A percentile compares a stretch with the other conserved stretches of the same genome.
Evolutionary conservation across 345 rosid genomes (phyloP).

Genomic region (Dovyalis caffra): DNA sequence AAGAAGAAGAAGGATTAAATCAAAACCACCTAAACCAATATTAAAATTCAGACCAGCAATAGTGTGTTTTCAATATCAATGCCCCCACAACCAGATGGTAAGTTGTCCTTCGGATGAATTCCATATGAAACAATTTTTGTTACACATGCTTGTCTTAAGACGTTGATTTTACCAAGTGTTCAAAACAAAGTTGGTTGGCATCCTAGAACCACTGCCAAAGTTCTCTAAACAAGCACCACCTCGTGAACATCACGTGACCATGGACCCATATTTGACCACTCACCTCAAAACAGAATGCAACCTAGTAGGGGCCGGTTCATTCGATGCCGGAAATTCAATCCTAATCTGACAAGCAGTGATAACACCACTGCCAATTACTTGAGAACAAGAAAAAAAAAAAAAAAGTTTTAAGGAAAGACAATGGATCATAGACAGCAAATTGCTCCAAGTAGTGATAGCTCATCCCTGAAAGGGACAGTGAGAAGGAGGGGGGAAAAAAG

Average conservation of each 20-base stretch:
- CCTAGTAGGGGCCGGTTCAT: conserved; percentile 61
- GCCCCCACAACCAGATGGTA: not conserved
- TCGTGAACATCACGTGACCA: conserved; percentile 45
- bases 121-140: not conserved
- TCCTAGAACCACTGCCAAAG: not conserved
- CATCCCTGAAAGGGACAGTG: conserved; percentile 1
- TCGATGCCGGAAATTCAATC: conserved; percentile 23
- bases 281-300: conserved; percentile 27
- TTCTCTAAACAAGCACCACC: conserved; percentile 16
- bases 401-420: not conserved
- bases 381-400: not conserved
- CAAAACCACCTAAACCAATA: too few species aligned
- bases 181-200: not conserved
- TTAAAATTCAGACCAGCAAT: not conserved
- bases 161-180: not conserved
- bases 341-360: conserved; percentile 25
- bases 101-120: not conserved
- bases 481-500: conserved; percentile 7
- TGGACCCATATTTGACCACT: conserved; percentile 48
- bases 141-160: not conserved
- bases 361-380: conserved; percentile 6
- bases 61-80: not conserved
- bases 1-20: too few species aligned
- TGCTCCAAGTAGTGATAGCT: conserved; percentile 18
- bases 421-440: not conserved